Conservation (phyloP, 2,329 filamentous ascomycete species). For the Knufia fluminis region DNA sequence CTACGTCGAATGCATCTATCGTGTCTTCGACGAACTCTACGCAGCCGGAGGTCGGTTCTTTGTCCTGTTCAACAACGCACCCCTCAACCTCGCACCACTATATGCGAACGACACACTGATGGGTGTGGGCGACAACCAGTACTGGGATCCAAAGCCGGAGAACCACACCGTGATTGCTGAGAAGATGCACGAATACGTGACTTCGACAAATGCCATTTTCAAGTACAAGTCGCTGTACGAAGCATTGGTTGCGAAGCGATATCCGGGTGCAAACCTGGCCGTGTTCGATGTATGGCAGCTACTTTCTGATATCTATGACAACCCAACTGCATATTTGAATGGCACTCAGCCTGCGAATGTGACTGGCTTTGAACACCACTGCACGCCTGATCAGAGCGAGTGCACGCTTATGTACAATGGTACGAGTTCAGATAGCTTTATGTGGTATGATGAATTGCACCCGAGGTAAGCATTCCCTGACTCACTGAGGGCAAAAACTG, state of each 20-base stretch:
- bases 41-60: constrained; percentile 58
- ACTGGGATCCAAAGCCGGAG: constrained; percentile 39
- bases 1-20: constrained; percentile 61
- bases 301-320: constrained; percentile 42
- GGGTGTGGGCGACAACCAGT: constrained; percentile 36
- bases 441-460: constrained; percentile 52
- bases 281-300: constrained; percentile 56
- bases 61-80: constrained; percentile 60
- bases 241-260: constrained; percentile 33
- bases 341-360: constrained; percentile 54
- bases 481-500: not conserved
- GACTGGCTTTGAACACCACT: constrained; percentile 49
- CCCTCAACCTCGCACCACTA: constrained; percentile 57
- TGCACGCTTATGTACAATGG: constrained; percentile 50
- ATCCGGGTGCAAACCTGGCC: constrained; percentile 50
- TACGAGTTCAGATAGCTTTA: constrained; percentile 17
- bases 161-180: constrained; percentile 44
- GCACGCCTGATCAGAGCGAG: constrained; percentile 34
- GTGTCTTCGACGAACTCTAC: constrained; percentile 55
- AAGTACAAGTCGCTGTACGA: constrained; percentile 44
- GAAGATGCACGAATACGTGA: constrained; percentile 42
- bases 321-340: constrained; percentile 54
- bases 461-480: constrained; percentile 37
- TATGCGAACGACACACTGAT: constrained; percentile 48
- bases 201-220: constrained; percentile 43